Percentiles rank a stretch among this genome's conserved stretches.
These are phyloP conservation scores for Shiraia sp. DNA, from an alignment of 2,329 filamentous ascomycete genomes.

Conservation along the genomic window DNA sequence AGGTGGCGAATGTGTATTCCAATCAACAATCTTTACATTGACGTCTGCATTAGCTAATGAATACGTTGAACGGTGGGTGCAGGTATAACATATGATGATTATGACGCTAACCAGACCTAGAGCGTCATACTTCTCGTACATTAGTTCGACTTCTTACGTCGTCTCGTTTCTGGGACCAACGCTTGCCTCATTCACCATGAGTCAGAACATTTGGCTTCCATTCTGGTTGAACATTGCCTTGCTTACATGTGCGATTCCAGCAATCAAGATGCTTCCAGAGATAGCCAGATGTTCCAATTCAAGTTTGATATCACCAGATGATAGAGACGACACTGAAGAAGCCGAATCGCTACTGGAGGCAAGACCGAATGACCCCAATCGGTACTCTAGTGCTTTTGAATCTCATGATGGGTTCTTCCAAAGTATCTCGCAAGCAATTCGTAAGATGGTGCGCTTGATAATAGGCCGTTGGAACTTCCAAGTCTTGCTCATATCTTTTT, in stretches of 20 bases:
- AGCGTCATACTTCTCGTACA: constrained; percentile 43
- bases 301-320: neutral
- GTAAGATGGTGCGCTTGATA: constrained; percentile 22
- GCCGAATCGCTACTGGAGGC: constrained; percentile 26
- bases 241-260: constrained; percentile 31
- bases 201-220: constrained; percentile 40
- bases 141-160: constrained; percentile 40
- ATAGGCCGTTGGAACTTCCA: constrained; percentile 39
- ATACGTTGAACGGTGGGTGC: constrained; percentile 35
- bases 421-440: constrained; percentile 16
- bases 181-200: constrained; percentile 41
- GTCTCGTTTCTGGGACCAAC: constrained; percentile 42
- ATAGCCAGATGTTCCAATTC: neutral
- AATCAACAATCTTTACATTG: constrained; percentile 39
- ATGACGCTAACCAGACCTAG: constrained; percentile 15
- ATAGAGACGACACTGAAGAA: constrained; percentile 13
- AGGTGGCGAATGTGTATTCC: constrained; percentile 44
- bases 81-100: neutral
- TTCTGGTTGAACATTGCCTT: constrained; percentile 41
- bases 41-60: constrained; percentile 37
- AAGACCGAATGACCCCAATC: constrained; percentile 9
- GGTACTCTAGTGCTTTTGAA: constrained; percentile 31
- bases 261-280: constrained; percentile 24
- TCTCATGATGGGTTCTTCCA: constrained; percentile 15
- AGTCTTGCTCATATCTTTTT: constrained; percentile 37